Base-by-base conservation (phyloP, 2,329 filamentous ascomycete genomes). In the Fusarium sp. region DNA sequence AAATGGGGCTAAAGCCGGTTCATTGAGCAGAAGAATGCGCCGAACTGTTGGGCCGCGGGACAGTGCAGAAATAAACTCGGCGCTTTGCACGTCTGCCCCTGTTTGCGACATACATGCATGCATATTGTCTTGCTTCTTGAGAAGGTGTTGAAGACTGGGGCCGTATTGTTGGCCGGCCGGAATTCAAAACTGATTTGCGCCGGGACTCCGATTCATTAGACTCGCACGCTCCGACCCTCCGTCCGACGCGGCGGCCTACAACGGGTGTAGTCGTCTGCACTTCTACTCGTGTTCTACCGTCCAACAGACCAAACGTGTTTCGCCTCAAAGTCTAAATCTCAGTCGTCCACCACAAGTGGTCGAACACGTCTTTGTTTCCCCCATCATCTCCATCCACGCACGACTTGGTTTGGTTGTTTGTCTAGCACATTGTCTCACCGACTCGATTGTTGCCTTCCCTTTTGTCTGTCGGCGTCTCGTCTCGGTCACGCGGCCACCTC, bases 291-390 rank as follows among this genome's bases (percentile, higher is more conserved):
- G 59, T 49, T 64, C 57, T 64, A 56, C 57, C 60, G 42, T 57
- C 49, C 61, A 68, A 46, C 49, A 66, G 55, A 31, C 64, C 61
- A 64, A 51, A 59, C 44, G 46, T 63, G 66, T 66, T 75, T 76
- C 72, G 75, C 69, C 66, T 67, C 69, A 77, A 77, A 77, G 73
- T 76, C 63, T 77, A 77, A 76, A 64, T 64, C 58, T 60, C 33
- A 61, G n/a, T 46, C 59, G 38, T 64, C 36, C 56, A 58, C 55
- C 46, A 29, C 55, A 49, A 49, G 46, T 67, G 40, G 67, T 63
- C 42, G 68, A 72, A 49, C 35, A 29, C 53, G 49, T 70, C 36
- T 31, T 65, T 33, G n/a, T 16, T 51, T 53, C 38, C 44, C 22
- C 33, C 51, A 53, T 27, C 27, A 46, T 27, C 22, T 51, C 67